Conservation (phyloP, 2,329 filamentous ascomycete species). For the Diplocarpon mali region DNA sequence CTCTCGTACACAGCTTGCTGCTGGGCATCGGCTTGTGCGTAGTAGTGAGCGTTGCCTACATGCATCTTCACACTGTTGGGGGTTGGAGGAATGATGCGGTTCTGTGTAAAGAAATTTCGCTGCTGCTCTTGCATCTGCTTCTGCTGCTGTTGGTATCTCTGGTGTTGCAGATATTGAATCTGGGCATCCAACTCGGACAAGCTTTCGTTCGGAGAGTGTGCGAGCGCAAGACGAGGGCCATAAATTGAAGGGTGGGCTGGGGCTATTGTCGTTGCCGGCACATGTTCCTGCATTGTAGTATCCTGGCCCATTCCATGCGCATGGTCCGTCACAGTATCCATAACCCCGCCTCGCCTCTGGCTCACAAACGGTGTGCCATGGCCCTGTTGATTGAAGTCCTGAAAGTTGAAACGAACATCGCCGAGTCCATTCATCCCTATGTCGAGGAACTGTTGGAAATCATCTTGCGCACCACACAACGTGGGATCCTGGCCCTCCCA, state of each 20-base stretch:
- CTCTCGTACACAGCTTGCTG: constrained; percentile 55
- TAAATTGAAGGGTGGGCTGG: constrained; percentile 35
- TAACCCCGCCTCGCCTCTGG: constrained; percentile 27
- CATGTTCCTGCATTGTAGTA: constrained; percentile 34
- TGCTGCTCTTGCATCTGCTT: constrained; percentile 37
- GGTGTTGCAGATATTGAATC: constrained; percentile 54
- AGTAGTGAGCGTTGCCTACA: constrained; percentile 44
- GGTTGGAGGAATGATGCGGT: constrained; percentile 61
- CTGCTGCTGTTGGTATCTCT: constrained; percentile 47
- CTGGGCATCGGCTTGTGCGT: constrained; percentile 42
- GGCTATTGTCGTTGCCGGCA: constrained; percentile 37
- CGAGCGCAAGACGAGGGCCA: constrained; percentile 28
- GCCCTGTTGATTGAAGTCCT: constrained; percentile 35
- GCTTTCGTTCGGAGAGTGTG: constrained; percentile 38
- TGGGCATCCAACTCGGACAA: constrained; percentile 53
- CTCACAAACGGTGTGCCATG: constrained; percentile 24
- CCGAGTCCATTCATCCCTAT: constrained; percentile 44
- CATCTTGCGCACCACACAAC: constrained; percentile 44
- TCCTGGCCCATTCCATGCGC: constrained; percentile 20
- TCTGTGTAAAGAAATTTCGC: constrained; percentile 40
- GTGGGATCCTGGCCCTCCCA: constrained; percentile 49
- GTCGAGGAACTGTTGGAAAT: constrained; percentile 54
- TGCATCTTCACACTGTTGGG: constrained; percentile 73
- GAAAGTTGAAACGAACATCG: constrained; percentile 51
- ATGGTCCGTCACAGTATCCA: constrained; percentile 37